phyloP scores from a whole-genome alignment of 768 basidiomycete species.

The Boletus speciosus region DNA sequence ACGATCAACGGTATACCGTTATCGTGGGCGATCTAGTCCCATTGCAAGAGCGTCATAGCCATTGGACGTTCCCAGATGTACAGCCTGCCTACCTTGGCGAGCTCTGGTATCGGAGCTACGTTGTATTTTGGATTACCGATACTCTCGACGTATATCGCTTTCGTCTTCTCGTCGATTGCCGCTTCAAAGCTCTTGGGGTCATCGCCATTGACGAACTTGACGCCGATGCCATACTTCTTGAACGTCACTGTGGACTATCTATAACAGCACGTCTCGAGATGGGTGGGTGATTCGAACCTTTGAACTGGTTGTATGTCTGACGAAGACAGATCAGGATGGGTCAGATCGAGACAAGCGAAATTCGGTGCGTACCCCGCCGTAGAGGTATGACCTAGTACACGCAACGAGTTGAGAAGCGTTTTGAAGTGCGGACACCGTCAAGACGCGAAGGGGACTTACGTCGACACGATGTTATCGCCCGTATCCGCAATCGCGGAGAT shows the following conservation, averaged over 20 bases:
- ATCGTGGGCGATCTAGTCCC: constrained; percentile 52
- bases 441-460: constrained; percentile 32
- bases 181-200: constrained; percentile 46
- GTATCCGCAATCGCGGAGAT: constrained; percentile 46
- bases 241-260: constrained; percentile 39
- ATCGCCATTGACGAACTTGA: constrained; percentile 50
- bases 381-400: constrained; percentile 43
- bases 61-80: neutral
- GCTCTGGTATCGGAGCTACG: constrained; percentile 50
- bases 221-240: constrained; percentile 51
- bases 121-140: constrained; percentile 64
- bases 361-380: constrained; percentile 52
- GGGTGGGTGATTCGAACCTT: constrained; percentile 34
- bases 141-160: constrained; percentile 54
- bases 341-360: neutral
- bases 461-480: constrained; percentile 66
- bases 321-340: neutral
- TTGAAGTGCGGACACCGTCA: neutral
- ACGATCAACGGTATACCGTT: constrained; percentile 61
- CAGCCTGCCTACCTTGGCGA: constrained; percentile 45
- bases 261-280: neutral
- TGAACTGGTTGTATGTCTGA: constrained; percentile 64
- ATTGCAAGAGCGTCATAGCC: neutral
- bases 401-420: neutral
- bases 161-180: constrained; percentile 60